Conservation (phyloP, 345 rosid species). For the Gynandropsis gynandra region DNA sequence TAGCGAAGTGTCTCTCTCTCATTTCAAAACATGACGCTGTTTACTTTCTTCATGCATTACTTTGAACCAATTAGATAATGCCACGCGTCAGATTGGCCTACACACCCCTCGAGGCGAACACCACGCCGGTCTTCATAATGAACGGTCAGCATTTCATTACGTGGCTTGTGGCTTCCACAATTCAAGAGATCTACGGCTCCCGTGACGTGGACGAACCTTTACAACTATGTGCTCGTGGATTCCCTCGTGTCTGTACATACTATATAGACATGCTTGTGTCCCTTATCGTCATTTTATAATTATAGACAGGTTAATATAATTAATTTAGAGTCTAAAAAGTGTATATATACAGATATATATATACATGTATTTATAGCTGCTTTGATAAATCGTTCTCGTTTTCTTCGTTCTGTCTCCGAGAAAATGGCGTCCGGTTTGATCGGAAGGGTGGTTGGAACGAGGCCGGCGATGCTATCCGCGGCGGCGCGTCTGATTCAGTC, state of each 20-base stretch:
- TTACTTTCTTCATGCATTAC: not conserved
- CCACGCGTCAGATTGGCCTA: conserved; percentile 9
- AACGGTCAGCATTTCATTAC: conserved; percentile 9
- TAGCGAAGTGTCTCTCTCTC: not conserved
- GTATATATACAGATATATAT: conserved; percentile 12
- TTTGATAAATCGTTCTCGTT: conserved; percentile 7
- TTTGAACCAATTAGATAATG: not conserved
- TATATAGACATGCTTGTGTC: not conserved
- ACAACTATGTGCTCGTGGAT: conserved; percentile 18
- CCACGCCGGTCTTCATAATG: conserved; percentile 14
- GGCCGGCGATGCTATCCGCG: conserved; percentile 20
- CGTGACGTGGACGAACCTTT: conserved; percentile 20
- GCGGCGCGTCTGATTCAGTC: conserved; percentile 34
- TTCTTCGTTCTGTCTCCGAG: conserved; percentile 7
- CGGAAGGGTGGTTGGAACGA: conserved; percentile 31
- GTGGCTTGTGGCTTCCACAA: not conserved
- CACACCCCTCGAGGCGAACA: conserved; percentile 15
- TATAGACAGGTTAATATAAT: no score
- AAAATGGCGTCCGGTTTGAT: conserved; percentile 51
- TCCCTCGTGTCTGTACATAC: conserved; percentile 13
- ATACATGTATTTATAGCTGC: not conserved
- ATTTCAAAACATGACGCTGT: conserved; percentile 13
- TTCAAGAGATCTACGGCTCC: conserved; percentile 24
- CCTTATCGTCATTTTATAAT: not conserved
- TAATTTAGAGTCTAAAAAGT: no score